These are phyloP conservation scores for Plasmodium relictum DNA, from an alignment of 169 alveolate genomes.

Conservation along the genomic window DNA sequence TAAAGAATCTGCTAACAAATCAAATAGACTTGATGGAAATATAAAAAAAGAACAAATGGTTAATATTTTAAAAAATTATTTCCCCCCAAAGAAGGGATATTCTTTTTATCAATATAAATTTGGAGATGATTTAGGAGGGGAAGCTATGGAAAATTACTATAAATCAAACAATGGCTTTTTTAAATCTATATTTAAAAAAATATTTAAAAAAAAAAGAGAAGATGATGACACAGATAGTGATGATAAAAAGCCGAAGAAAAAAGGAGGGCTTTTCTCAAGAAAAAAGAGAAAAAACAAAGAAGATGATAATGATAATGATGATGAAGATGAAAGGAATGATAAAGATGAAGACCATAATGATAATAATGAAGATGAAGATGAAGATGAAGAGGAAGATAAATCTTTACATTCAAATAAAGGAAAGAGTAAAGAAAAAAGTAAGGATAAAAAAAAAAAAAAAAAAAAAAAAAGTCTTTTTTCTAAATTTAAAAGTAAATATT, in stretches of 20 bases:
- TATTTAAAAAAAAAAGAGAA: constrained; percentile 21
- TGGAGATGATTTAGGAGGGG: constrained; percentile 52
- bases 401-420: background rate
- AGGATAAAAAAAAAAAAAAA: background rate
- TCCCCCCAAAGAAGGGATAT: background rate
- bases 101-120: constrained; percentile 6
- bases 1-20: background rate
- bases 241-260: constrained; percentile 3
- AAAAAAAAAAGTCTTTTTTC: constrained; percentile 22
- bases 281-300: constrained; percentile 28
- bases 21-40: background rate
- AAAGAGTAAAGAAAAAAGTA: background rate
- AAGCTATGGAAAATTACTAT: constrained; percentile 63
- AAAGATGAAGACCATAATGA: constrained; percentile 12
- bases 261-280: constrained; percentile 16
- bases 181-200: constrained; percentile 28
- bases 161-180: constrained; percentile 57
- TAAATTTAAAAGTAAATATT: constrained; percentile 8
- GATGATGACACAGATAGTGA: constrained; percentile 16
- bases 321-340: background rate
- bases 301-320: background rate
- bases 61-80: background rate
- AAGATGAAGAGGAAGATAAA: background rate
- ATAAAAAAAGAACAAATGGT: too few species aligned
- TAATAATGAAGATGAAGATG: background rate